Conservation (phyloP, 2,329 filamentous ascomycete species). For the Xylaria multiplex region DNA sequence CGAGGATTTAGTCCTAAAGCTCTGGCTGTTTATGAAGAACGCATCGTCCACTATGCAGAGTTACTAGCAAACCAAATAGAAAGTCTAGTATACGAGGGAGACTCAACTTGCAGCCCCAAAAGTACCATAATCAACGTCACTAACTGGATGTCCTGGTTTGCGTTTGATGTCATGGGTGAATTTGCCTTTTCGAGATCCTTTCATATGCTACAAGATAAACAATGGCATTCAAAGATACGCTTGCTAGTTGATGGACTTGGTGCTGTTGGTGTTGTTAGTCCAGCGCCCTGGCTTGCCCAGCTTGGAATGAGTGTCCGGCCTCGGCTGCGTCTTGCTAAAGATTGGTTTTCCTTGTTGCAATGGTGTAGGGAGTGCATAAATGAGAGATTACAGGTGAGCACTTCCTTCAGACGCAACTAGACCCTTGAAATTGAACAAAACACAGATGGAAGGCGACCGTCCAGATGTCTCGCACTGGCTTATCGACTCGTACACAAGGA, state of each 20-base stretch:
- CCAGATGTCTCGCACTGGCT: slow-evolving; percentile 26
- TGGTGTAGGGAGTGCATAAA: slow-evolving; percentile 25
- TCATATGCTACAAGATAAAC: slow-evolving; percentile 35
- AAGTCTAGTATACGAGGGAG: neutral
- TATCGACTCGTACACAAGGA: slow-evolving; percentile 7
- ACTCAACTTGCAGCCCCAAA: neutral
- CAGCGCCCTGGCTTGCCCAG: slow-evolving; percentile 6
- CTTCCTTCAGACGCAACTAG: too few relatives aligned
- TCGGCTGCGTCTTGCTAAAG: neutral
- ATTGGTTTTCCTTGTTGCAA: slow-evolving; percentile 11
- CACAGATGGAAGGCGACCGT: slow-evolving; percentile 4
- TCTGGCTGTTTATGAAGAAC: slow-evolving; percentile 31
- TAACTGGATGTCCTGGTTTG: slow-evolving; percentile 39
- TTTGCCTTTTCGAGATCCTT: slow-evolving; percentile 41
- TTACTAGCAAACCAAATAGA: slow-evolving; percentile 28
- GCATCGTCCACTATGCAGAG: slow-evolving; percentile 35
- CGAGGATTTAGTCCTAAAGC: slow-evolving; percentile 31
- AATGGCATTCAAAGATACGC: slow-evolving; percentile 34
- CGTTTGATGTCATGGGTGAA: slow-evolving; percentile 43
- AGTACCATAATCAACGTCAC: slow-evolving; percentile 32
- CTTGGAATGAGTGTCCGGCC: neutral
- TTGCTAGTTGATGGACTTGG: slow-evolving; percentile 22
- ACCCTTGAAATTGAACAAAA: neutral
- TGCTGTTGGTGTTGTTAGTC: slow-evolving; percentile 12
- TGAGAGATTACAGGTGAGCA: slow-evolving; percentile 19